A percentile compares a stretch with the other conserved stretches of the same genome.
Conservation (phyloP, 2,329 filamentous ascomycete genomes). For the Mollisiaceae sp. region DNA sequence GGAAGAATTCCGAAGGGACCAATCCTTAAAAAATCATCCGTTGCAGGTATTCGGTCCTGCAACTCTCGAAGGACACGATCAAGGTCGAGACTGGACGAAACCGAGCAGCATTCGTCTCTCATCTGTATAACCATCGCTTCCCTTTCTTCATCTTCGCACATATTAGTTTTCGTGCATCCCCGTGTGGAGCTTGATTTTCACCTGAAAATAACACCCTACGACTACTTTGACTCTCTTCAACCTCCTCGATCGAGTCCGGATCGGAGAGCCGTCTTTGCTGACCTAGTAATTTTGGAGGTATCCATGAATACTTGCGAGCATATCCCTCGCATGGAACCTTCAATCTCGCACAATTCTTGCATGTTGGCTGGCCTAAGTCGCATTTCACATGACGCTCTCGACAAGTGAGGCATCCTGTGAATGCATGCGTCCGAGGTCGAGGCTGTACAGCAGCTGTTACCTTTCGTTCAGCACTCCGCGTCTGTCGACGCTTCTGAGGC, state of each 20-base stretch:
- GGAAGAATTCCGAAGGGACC: constrained; percentile 25
- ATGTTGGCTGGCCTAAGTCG: constrained; percentile 24
- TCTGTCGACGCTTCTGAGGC: constrained; percentile 5
- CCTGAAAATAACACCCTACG: constrained; percentile 23
- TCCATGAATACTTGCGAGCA: constrained; percentile 25
- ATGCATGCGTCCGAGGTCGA: constrained; percentile 26
- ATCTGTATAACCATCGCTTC: constrained; percentile 22
- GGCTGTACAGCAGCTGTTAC: constrained; percentile 5
- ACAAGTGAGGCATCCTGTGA: constrained; percentile 28
- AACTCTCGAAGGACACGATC: constrained; percentile 23
- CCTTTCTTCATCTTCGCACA: constrained; percentile 18
- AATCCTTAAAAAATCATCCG: constrained; percentile 16
- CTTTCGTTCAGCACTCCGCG: constrained; percentile 1
- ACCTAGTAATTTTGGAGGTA: constrained; percentile 16
- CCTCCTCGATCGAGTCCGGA: constrained; percentile 9
- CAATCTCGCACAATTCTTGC: constrained; percentile 23
- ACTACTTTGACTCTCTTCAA: constrained; percentile 22
- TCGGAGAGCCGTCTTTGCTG: constrained; percentile 9
- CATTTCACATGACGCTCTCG: constrained; percentile 30
- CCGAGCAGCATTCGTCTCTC: constrained; percentile 22
- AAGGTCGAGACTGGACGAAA: constrained; percentile 19
- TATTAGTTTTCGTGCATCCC: constrained; percentile 2
- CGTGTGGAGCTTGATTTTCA: not conserved
- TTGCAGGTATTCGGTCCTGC: constrained; percentile 12
- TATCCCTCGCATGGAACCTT: constrained; percentile 27